phyloP scores from a whole-genome alignment of 352 stramenopile species.

The Globisporangium abappressorium region DNA sequence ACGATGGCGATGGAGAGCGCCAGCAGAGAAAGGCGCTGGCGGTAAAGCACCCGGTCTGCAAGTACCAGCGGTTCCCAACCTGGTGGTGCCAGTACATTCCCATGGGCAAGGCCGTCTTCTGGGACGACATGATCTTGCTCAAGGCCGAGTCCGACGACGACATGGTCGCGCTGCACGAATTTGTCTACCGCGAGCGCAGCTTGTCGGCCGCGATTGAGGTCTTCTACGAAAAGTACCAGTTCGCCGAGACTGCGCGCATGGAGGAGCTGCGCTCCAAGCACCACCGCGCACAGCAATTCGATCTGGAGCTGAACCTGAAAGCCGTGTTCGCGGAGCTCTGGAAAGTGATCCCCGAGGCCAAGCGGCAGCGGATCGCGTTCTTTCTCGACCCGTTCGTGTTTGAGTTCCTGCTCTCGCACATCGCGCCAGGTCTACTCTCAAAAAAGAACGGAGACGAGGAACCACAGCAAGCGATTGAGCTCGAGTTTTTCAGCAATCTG shows the following conservation, averaged over 20 bases:
- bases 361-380: constrained; percentile 45
- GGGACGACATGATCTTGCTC: constrained; percentile 63
- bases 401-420: constrained; percentile 50
- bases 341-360: constrained; percentile 44
- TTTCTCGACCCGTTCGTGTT: constrained; percentile 65
- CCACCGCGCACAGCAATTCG: constrained; percentile 23
- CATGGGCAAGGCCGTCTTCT: constrained; percentile 65
- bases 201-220: constrained; percentile 53
- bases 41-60: constrained; percentile 34
- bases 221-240: constrained; percentile 77
- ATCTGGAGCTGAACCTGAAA: constrained; percentile 37
- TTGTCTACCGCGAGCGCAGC: constrained; percentile 41
- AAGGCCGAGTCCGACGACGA: constrained; percentile 50
- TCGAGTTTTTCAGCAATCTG: constrained; percentile 52
- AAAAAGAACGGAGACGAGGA: constrained; percentile 14
- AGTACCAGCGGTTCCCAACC: constrained; percentile 36
- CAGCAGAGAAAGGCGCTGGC: constrained; percentile 11
- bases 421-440: constrained; percentile 32
- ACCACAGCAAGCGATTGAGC: constrained; percentile 38
- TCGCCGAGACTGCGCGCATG: constrained; percentile 71
- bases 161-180: constrained; percentile 35
- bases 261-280: constrained; percentile 53
- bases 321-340: constrained; percentile 57
- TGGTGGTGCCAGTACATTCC: constrained; percentile 66
- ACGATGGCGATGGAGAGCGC: constrained; percentile 25